Base-by-base conservation (phyloP, 2,329 filamentous ascomycete genomes). In the Alternaria tenuissima region DNA sequence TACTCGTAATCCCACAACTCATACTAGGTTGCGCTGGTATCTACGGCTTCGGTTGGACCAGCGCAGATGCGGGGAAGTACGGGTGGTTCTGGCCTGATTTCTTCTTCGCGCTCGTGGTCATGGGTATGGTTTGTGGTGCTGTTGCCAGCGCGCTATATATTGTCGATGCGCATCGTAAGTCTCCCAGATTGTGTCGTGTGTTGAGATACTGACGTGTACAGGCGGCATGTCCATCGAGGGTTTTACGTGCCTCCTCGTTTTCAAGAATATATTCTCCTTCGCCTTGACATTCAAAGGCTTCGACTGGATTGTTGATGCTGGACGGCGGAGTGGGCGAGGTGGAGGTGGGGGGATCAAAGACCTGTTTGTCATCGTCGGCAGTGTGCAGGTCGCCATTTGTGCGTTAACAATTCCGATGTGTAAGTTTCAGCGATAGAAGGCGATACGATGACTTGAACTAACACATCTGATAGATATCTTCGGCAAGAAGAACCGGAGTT, bases 201-300 rank as follows among this genome's bases (percentile, higher is more conserved):
- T 56, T 32, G 36, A 28, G 49, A 39, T 43, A 41, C 7, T 39
- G 30, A 48, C 48, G 56, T 14, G 0, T 9, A 53, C 54, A 91
- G 90, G 89, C 7, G 89, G 94, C 63, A 87, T 96, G 57, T 88
- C 92, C 1, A 87, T 97, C 48, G 94, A 97, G 79, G 91, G 89
- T 7, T 96, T 97, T 76, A 97, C 93, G 0, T 92, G 92, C 79
- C 87, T 95, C 76, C 86, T 97, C 65, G 89, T 97, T 55, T 97
- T 97, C 84, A 97, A 97, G 80, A 97, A 97, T 79, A 86, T 97
- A 63, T 96, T 97, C 81, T 91, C 89, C 64, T 97, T 96, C 71
- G 87, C 88, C 7, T 82, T 97, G 57, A 96, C 94, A 0, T 96
- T 89, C 76, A 90, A 87, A 67, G 93, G 92, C 1, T 96, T 92